Percentiles rank a stretch among this genome's conserved stretches.
Evolutionary conservation across 495 filamentous ascomycete species (phyloP).

Genomic region (Niebla homalea): DNA sequence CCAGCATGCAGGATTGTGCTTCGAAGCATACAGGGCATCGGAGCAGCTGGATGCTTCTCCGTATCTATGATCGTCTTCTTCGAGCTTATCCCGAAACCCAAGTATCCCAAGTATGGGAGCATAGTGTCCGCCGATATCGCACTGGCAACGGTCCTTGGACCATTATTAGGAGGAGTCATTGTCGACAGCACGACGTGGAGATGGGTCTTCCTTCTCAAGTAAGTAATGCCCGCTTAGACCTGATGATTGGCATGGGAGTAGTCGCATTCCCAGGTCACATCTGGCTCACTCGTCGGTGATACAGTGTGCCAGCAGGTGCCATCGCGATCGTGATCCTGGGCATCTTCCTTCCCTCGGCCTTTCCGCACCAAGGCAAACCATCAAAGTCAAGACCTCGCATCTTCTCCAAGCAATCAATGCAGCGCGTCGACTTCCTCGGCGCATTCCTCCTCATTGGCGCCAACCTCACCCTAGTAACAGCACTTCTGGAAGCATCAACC

Average conservation of each 20-base stretch:
- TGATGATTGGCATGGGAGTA: neutral
- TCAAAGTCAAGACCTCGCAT: neutral
- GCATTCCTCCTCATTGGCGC: conserved; percentile 34
- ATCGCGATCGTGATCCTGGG: conserved; percentile 30
- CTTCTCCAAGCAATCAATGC: neutral
- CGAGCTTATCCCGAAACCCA: conserved; percentile 35
- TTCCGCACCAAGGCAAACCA: conserved; percentile 4
- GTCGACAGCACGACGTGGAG: conserved; percentile 27
- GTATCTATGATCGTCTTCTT: conserved; percentile 34
- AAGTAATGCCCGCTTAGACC: neutral
- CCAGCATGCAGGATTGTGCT: conserved; percentile 32
- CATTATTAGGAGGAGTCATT: conserved; percentile 31
- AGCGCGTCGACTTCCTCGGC: conserved; percentile 37
- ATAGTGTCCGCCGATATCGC: conserved; percentile 26
- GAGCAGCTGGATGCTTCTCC: conserved; percentile 39
- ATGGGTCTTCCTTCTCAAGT: conserved; percentile 23
- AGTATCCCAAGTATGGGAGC: conserved; percentile 31
- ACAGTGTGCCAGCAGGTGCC: conserved; percentile 27
- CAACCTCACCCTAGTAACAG: conserved; percentile 39
- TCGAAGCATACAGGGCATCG: conserved; percentile 44
- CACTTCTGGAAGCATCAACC: conserved; percentile 41
- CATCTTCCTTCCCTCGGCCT: conserved; percentile 17
- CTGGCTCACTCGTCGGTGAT: no score
- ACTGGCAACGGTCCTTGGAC: conserved; percentile 21
- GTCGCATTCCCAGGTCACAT: no score